Conservation (phyloP, 257 asterid genomes). For the Jasminum sambac region DNA sequence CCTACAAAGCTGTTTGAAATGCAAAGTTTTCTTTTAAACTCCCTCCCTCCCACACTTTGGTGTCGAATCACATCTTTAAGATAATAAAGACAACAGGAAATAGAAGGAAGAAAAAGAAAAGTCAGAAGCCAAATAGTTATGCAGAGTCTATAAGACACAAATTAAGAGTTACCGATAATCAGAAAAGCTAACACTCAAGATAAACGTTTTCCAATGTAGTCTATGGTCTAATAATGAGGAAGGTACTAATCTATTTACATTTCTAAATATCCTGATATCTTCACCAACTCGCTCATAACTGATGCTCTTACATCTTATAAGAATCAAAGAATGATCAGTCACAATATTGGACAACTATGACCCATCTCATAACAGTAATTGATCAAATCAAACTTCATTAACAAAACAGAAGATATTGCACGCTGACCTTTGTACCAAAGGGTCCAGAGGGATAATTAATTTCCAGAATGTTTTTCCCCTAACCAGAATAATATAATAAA, state of each 20-base stretch:
- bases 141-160: background rate
- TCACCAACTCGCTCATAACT: background rate
- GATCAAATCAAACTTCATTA: background rate
- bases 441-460: conserved; percentile 80
- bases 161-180: background rate
- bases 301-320: too few species aligned
- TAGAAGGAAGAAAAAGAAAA: background rate
- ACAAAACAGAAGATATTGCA: background rate
- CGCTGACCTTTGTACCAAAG: conserved; percentile 86
- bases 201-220: background rate
- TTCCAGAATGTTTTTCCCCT: conserved; percentile 68
- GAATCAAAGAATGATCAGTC: background rate
- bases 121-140: background rate
- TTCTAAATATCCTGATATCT: conserved; percentile 3
- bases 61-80: conserved; percentile 3
- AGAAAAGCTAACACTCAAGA: background rate
- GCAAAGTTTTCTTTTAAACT: too few species aligned
- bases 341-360: background rate
- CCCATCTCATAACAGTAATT: background rate
- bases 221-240: background rate
- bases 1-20: too few species aligned
- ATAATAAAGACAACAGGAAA: background rate
- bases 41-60: too few species aligned
- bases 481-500: conserved; percentile 10
- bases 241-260: background rate